A percentile compares a stretch with the other conserved stretches of the same genome.
These are phyloP conservation scores for Podospora tetraspora DNA, from an alignment of 495 filamentous ascomycete species.

Conservation along the genomic window DNA sequence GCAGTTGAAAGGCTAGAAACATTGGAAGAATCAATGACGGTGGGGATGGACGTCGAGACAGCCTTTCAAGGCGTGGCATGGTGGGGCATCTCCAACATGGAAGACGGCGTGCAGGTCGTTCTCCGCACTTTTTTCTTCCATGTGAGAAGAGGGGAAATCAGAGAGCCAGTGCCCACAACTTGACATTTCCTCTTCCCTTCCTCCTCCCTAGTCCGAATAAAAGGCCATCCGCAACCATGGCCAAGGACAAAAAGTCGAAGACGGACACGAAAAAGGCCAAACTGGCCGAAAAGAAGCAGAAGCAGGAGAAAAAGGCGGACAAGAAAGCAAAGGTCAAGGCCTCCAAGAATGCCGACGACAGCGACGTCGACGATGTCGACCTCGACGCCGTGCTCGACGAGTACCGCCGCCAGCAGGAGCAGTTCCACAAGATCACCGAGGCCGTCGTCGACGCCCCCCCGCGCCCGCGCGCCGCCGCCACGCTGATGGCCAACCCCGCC, in stretches of 20 bases:
- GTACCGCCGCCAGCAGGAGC: conserved; percentile 78
- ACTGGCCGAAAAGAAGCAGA: conserved; percentile 58
- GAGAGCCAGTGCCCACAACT: background rate
- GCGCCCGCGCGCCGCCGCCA: conserved; percentile 68
- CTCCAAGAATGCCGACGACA: conserved; percentile 54
- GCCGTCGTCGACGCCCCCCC: conserved; percentile 64
- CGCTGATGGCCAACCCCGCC: conserved; percentile 74
- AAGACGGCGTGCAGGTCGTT: background rate
- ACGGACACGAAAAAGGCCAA: conserved; percentile 56
- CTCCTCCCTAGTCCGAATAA: too few relatives aligned
- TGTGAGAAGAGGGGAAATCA: background rate
- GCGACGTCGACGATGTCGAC: conserved; percentile 87
- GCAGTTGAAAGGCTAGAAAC: background rate
- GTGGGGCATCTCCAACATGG: background rate
- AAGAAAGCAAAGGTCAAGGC: conserved; percentile 56
- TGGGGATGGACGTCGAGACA: background rate
- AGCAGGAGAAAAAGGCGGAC: conserved; percentile 58
- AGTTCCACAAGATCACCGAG: conserved; percentile 91
- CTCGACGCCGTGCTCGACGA: conserved; percentile 93
- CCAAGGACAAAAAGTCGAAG: conserved; percentile 58
- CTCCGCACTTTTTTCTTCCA: background rate
- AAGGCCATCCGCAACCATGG: conserved; percentile 32
- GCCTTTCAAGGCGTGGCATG: background rate
- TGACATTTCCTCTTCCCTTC: background rate
- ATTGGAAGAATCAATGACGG: background rate